Base-by-base conservation (phyloP, 768 basidiomycete genomes). In the Termitomyces sp. region DNA sequence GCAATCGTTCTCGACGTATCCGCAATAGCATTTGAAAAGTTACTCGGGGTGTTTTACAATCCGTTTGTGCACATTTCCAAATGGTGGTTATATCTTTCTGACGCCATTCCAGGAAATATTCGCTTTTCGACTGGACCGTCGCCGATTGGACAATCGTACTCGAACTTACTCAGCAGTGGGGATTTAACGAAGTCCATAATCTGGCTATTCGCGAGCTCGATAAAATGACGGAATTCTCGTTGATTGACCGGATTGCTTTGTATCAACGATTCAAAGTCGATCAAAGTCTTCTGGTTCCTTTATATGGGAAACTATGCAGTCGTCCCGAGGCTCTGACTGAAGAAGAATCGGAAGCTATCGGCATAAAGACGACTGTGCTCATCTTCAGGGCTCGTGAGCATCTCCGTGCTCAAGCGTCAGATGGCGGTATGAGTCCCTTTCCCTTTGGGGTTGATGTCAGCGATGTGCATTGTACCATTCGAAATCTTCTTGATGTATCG, bases 41-140 rank as follows among this genome's bases (percentile, higher is more conserved):
- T 85, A 0, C 64, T 84, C 0, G 83, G 81, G 76, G 75, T 83
- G 0, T 83, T 82, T 61, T 85, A 85, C 51, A 82, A 83, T 44
- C 75, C 76, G 80, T 82, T 58, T 60, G 76, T 64, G 2, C 9
- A 27, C 21, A 9, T 19, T 30, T 4, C 39, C 37, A 7, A 25
- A 16, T 17, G 12, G 28, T 19, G 27, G 23, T 35, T 3, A 39
- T 35, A 27, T 35, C 21, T 21, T 25, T 41, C 35, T 30, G 27
- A 56, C 39, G 28, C 27, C 39, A 25, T 39, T 37, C 0, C 60
- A 89, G 86, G 0, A 72, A 68, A 44, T 86, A 84, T 61, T 80
- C 82, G 0, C 67, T 81, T 1, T 85, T 86, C 49, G 72, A 78
- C 8, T 80, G 81, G 1, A 62, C 67, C 0, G 68, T 78, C 0